These are phyloP conservation scores for Pseudogymnoascus pannorum DNA, from an alignment of 2,329 filamentous ascomycete species.

Conservation along the genomic window DNA sequence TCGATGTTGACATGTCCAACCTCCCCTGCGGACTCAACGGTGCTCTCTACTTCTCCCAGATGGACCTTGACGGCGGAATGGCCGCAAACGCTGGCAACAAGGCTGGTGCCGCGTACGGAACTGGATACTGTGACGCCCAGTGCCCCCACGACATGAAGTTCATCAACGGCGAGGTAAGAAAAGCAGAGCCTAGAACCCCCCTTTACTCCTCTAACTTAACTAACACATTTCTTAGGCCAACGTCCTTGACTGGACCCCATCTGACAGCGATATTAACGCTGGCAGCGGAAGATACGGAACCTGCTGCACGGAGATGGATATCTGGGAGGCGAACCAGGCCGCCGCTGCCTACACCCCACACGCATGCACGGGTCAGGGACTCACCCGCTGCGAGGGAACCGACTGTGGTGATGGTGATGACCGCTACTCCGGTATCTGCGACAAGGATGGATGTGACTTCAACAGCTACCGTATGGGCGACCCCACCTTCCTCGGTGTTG, in stretches of 20 bases:
- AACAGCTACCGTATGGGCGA: slow-evolving; percentile 53
- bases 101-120: slow-evolving; percentile 50
- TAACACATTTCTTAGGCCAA: slow-evolving; percentile 36
- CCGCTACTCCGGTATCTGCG: slow-evolving; percentile 49
- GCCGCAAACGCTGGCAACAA: slow-evolving; percentile 41
- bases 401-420: slow-evolving; percentile 25
- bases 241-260: slow-evolving; percentile 39
- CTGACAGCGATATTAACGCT: slow-evolving; percentile 39
- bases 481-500: slow-evolving; percentile 48
- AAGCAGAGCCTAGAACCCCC: slow-evolving; percentile 25
- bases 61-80: slow-evolving; percentile 52
- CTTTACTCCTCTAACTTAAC: slow-evolving; percentile 22
- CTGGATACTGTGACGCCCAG: slow-evolving; percentile 55
- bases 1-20: slow-evolving; percentile 60
- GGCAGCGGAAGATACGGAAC: slow-evolving; percentile 45
- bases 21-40: slow-evolving; percentile 62
- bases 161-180: slow-evolving; percentile 38
- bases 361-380: slow-evolving; percentile 38
- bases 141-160: slow-evolving; percentile 43
- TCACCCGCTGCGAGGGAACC: slow-evolving; percentile 39
- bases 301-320: slow-evolving; percentile 59
- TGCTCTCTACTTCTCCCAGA: slow-evolving; percentile 56
- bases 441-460: slow-evolving; percentile 57
- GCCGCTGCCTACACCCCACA: slow-evolving; percentile 50
- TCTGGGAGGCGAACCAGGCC: slow-evolving; percentile 53